Evolutionary conservation across 106 monocot genomes (phyloP), one percentile per base, ranked within the genome.

Genomic region (Dendrobium huoshanense): DNA sequence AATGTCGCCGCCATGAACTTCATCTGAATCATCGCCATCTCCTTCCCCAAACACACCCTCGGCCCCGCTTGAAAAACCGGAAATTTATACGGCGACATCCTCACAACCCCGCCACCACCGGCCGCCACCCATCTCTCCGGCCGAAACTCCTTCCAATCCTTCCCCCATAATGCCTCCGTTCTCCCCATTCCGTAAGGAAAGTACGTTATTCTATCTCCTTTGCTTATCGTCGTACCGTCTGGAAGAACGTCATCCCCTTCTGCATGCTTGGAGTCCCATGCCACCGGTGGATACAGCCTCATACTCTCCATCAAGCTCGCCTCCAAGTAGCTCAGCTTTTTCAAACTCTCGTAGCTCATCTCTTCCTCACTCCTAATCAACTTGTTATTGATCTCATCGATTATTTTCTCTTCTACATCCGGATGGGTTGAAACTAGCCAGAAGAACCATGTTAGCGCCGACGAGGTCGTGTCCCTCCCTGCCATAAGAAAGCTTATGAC

Each of bases 401-500:
- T 41, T 3, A 92, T 24, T 72, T 84, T 47, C 6, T 27, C 4
- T 75, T 87, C 90, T 13, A 82, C 74, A 13, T 80, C 72, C 11
- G 85, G 86, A 81, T 85, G 81, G 43, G 58, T n/a, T 22, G 86
- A 76, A 25, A 90, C 22, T 11, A 89, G 81, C 85, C 81, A 90
- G 80, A 95, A 92, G 87, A 95, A 89, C 90, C 95, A 89, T 0
- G 90, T 89, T 0, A 92, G 85, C 24, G 95, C 88, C 15, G 92
- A 78, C n/a, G 90, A 87, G 4, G 88, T 87, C 13, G 90, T 95
- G 87, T 95, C 95, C 44, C 87, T 54, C 2, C 88, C 90, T 9
- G 95, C 95, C 87, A 92, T 82, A 19, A 92, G 37, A 82, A 95
- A 92, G 85, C 89, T 92, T n/a, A 91, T 85, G 40, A 87, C 88